Evolutionary conservation across 139 green algal genomes (phyloP).

Genomic region (Coccomyxa sp.): DNA sequence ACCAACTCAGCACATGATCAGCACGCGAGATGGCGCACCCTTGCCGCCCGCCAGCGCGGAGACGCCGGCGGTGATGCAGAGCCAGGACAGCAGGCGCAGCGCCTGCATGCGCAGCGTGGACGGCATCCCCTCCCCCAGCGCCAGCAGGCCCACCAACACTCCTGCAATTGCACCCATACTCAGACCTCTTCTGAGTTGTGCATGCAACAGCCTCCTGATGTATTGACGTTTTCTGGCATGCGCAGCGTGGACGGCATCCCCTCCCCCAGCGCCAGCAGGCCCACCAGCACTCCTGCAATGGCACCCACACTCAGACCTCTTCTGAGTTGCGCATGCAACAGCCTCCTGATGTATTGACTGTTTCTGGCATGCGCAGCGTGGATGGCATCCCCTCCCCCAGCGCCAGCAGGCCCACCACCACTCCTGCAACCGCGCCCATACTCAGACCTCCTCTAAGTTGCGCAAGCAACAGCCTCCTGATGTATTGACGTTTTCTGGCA

Average conservation of each 20-base stretch:
- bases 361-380: background rate
- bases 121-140: constrained; percentile 66
- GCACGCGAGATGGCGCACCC: constrained; percentile 7
- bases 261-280: constrained; percentile 72
- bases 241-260: constrained; percentile 32
- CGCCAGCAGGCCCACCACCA: constrained; percentile 64
- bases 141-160: constrained; percentile 67
- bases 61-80: constrained; percentile 48
- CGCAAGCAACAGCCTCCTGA: background rate
- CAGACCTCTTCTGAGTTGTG: background rate
- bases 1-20: too few relatives aligned
- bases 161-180: constrained; percentile 16
- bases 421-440: constrained; percentile 22
- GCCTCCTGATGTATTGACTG: background rate
- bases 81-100: constrained; percentile 51
- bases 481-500: background rate
- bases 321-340: background rate
- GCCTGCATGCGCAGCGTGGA: constrained; percentile 6
- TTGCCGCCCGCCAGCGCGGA: constrained; percentile 36
- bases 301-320: background rate
- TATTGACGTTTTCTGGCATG: background rate
- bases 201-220: background rate
- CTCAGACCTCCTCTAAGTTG: background rate
- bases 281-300: constrained; percentile 50
- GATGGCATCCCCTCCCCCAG: constrained; percentile 65